Evolutionary conservation across 2,329 filamentous ascomycete species (phyloP).

Genomic region (Claviceps citrina): DNA sequence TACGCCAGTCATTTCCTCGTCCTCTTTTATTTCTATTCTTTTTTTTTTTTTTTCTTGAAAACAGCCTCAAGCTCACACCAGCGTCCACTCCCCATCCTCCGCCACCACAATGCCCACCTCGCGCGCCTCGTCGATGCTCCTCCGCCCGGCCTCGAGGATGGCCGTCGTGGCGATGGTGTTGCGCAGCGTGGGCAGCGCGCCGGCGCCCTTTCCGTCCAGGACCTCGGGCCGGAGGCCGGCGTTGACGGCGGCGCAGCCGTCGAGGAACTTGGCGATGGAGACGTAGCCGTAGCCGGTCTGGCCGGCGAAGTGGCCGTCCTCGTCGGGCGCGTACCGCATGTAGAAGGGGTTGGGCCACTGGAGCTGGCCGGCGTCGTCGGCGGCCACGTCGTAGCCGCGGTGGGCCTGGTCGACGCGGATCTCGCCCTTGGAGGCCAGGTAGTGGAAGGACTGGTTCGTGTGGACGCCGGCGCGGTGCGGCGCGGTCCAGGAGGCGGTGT

Average conservation of each 20-base stretch:
- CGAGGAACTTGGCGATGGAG: slow-evolving; percentile 90
- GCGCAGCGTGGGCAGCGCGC: slow-evolving; percentile 67
- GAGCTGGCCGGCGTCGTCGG: slow-evolving; percentile 54
- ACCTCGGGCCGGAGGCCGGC: slow-evolving; percentile 59
- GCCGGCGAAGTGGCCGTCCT: slow-evolving; percentile 85
- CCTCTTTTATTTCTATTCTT: no score
- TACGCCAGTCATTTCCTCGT: no score
- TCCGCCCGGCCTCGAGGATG: slow-evolving; percentile 73
- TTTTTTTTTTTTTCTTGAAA: no score
- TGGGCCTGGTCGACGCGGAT: slow-evolving; percentile 86
- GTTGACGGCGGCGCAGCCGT: slow-evolving; percentile 67
- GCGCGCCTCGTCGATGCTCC: slow-evolving; percentile 69
- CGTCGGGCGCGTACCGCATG: slow-evolving; percentile 87
- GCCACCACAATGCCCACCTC: slow-evolving; percentile 59
- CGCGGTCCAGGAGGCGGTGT: slow-evolving; percentile 89
- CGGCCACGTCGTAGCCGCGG: slow-evolving; percentile 86
- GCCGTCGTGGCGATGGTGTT: slow-evolving; percentile 89
- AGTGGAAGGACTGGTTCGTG: slow-evolving; percentile 94
- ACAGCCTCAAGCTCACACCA: slow-evolving; percentile 33
- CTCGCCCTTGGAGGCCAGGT: slow-evolving; percentile 71
- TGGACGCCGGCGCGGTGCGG: slow-evolving; percentile 89
- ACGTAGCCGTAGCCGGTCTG: slow-evolving; percentile 89
- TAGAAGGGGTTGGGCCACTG: slow-evolving; percentile 92
- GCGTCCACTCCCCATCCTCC: slow-evolving; percentile 49
- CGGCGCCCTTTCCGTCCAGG: slow-evolving; percentile 62